Base-by-base conservation (phyloP, 768 basidiomycete genomes). In the Clitopilus passeckerianus region DNA sequence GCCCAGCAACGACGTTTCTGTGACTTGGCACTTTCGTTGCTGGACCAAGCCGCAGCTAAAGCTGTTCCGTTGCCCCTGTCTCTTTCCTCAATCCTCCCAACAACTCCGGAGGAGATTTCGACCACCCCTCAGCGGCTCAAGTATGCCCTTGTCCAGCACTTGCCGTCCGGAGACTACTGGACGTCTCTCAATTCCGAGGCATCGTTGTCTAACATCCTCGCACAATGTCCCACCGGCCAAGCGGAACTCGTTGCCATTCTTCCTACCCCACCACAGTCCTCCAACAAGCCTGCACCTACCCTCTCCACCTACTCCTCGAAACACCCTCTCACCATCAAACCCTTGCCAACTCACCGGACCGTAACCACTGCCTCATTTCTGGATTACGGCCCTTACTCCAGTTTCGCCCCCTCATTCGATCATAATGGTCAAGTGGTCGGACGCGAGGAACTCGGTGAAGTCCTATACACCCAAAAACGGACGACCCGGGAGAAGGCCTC, bases 91-190 rank as follows among this genome's bases (percentile, higher is more conserved):
- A 68, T 84, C 60, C 74, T 83, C 23, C 66, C 70, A n/a, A 66
- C 64, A 63, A 23, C 33, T 22, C 27, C 63, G 0, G 54, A 44
- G 8, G 37, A 53, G 10, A n/a, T 14, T 23, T 65, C 68, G 22
- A 70, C 66, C 64, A 74, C 64, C 59, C 72, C 50, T 62, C 72
- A 61, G 64, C 73, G 61, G 50, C 83, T 80, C 57, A 83, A 79
- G 66, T 92, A 87, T 71, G 91, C 92, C 2, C 82, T 94, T 52
- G 79, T 93, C 63, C 91, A 94, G 66, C 86, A 85, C 60, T 76
- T 94, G 6, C 90, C 92, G 0, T 80, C 77, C 1, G 90, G 86
- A 37, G 86, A 88, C 60, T 91, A 85, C 76, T 94, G 90, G 87
- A 80, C 90, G 15, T 91, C 91, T 24, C 80, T 87, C 57, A 81